Percentiles rank a stretch among this genome's conserved stretches.
Conservation (phyloP, 805 yeast species). For the Metschnikowia arizonensis region DNA sequence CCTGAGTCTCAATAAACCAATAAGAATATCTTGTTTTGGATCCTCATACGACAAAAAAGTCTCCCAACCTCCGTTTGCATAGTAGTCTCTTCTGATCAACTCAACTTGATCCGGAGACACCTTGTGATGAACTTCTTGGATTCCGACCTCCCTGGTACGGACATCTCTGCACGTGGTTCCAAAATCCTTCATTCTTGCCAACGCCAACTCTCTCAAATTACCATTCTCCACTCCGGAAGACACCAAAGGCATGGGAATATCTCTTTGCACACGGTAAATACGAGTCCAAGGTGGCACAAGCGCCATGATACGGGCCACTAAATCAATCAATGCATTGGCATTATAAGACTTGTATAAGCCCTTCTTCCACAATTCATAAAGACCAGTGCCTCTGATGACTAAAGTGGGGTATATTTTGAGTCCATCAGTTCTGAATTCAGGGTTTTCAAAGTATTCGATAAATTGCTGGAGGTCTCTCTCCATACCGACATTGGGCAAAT, state of each 20-base stretch:
- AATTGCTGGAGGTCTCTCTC: constrained; percentile 96
- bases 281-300: constrained; percentile 99
- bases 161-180: constrained; percentile 96
- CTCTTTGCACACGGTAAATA: constrained; percentile 96
- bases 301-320: constrained; percentile 93
- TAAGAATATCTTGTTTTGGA: constrained; percentile 91
- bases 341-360: constrained; percentile 92
- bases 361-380: constrained; percentile 95
- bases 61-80: constrained; percentile 99
- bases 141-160: constrained; percentile 96
- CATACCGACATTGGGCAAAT: constrained; percentile 97
- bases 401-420: constrained; percentile 92
- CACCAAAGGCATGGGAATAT: constrained; percentile 98
- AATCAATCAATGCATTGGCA: constrained; percentile 88
- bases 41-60: constrained; percentile 94
- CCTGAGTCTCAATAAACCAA: constrained; percentile 84
- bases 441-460: constrained; percentile 93
- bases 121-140: constrained; percentile 96
- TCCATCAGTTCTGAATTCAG: constrained; percentile 96
- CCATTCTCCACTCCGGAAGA: constrained; percentile 98
- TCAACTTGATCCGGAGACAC: constrained; percentile 97
- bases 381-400: constrained; percentile 95
- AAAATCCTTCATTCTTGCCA: constrained; percentile 96
- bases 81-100: constrained; percentile 88
- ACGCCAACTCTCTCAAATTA: constrained; percentile 87